A percentile compares a stretch with the other conserved stretches of the same genome.
Conservation (phyloP, 257 asterid species). For the Fraxinus excelsior region DNA sequence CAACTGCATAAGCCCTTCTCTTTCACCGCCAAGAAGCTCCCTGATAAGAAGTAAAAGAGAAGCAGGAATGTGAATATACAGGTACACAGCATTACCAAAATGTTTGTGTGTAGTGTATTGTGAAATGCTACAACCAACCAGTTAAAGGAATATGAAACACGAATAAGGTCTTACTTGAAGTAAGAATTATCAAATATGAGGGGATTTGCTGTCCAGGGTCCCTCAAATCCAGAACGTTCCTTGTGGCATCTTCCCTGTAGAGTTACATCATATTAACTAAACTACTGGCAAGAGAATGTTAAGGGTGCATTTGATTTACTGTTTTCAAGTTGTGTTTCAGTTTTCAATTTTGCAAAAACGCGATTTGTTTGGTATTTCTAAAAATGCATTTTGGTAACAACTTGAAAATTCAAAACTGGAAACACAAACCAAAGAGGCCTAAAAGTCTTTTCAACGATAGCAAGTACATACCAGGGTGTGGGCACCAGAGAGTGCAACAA, state of each 20-base stretch:
- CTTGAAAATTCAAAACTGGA: too few relatives aligned
- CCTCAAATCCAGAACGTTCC: conserved; percentile 92
- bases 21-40: conserved; percentile 79
- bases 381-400: too few relatives aligned
- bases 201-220: conserved; percentile 84
- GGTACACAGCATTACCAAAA: background rate
- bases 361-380: too few relatives aligned
- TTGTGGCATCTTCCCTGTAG: conserved; percentile 84
- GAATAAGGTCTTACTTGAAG: conserved; percentile 50
- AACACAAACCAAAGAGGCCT: too few relatives aligned
- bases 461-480: conserved; percentile 70
- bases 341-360: too few relatives aligned
- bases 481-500: conserved; percentile 85
- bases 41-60: conserved; percentile 27
- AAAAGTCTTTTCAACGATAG: background rate
- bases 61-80: background rate
- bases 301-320: too few relatives aligned
- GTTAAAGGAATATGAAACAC: background rate
- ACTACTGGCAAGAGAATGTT: background rate
- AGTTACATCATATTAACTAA: background rate
- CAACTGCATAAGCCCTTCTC: conserved; percentile 69
- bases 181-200: conserved; percentile 77
- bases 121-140: background rate
- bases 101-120: background rate
- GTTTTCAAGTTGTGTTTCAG: too few relatives aligned